Evolutionary conservation across 164 flowering plant genomes (phyloP).

Genomic region (Kingdonia uniflora): DNA sequence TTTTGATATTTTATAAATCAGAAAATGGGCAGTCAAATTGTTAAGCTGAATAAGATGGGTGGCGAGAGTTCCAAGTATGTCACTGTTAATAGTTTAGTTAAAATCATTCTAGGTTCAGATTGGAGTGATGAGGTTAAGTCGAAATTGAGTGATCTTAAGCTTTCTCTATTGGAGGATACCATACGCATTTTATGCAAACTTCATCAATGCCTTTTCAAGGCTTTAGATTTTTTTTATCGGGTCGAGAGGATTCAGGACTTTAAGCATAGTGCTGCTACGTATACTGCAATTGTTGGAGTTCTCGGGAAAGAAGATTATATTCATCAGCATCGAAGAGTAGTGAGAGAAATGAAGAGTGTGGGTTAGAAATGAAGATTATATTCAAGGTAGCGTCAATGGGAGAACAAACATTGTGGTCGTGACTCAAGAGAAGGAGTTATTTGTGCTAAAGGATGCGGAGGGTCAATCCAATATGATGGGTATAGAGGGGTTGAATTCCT

Average conservation of each 20-base stretch:
- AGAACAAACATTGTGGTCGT: too few relatives aligned
- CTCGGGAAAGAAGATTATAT: constrained; percentile 46
- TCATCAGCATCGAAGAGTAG: constrained; percentile 52
- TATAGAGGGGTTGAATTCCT: too few relatives aligned
- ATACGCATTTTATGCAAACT: constrained; percentile 51
- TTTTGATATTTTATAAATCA: constrained; percentile 20
- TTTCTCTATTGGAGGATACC: constrained; percentile 37
- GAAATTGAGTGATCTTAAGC: constrained; percentile 32
- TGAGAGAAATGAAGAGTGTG: constrained; percentile 55
- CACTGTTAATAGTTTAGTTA: constrained; percentile 28
- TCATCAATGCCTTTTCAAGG: constrained; percentile 40
- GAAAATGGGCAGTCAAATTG: constrained; percentile 37
- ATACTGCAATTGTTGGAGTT: constrained; percentile 55
- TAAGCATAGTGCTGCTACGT: constrained; percentile 54
- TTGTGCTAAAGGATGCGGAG: too few relatives aligned
- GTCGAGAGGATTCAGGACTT: constrained; percentile 21
- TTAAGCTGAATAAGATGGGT: constrained; percentile 3
- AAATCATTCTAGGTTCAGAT: constrained; percentile 23
- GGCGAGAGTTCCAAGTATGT: constrained; percentile 29
- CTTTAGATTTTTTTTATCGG: constrained; percentile 60
- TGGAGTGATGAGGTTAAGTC: constrained; percentile 46
- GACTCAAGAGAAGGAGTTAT: too few relatives aligned
- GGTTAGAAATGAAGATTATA: too few relatives aligned
- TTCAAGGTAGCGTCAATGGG: too few relatives aligned
- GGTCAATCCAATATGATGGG: too few relatives aligned